Evolutionary conservation across 2,329 filamentous ascomycete genomes (phyloP).

Genomic region (Chaetothyriales sp.): DNA sequence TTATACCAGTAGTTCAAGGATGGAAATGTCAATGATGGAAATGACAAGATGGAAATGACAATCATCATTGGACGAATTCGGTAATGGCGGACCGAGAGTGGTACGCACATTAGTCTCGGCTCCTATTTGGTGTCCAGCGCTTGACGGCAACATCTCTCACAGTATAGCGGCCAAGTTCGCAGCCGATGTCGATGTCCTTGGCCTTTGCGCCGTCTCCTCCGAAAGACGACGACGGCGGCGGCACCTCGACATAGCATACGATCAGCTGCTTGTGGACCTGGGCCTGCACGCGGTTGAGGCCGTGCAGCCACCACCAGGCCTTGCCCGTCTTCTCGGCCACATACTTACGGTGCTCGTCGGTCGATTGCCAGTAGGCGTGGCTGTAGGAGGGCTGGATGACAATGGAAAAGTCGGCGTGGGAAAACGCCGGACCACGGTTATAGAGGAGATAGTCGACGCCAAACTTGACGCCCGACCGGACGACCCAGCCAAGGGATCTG

Average conservation of each 20-base stretch:
- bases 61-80: not conserved
- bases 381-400: slow-evolving; percentile 72
- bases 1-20: too few relatives aligned
- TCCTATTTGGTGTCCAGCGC: slow-evolving; percentile 75
- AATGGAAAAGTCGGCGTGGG: slow-evolving; percentile 86
- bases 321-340: slow-evolving; percentile 34
- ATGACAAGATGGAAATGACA: not conserved
- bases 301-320: slow-evolving; percentile 52
- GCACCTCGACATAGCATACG: slow-evolving; percentile 81
- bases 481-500: slow-evolving; percentile 86
- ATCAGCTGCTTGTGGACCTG: slow-evolving; percentile 86
- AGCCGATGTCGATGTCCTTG: slow-evolving; percentile 42
- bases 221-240: slow-evolving; percentile 43
- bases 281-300: slow-evolving; percentile 74
- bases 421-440: slow-evolving; percentile 80
- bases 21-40: too few relatives aligned
- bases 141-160: slow-evolving; percentile 69
- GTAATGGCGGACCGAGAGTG: not conserved
- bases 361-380: slow-evolving; percentile 54
- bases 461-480: slow-evolving; percentile 86
- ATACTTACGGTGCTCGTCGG: slow-evolving; percentile 34
- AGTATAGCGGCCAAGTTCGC: slow-evolving; percentile 54
- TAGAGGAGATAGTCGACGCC: slow-evolving; percentile 92
- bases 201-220: slow-evolving; percentile 27
- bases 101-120: slow-evolving; percentile 38